Conservation (phyloP, 2,329 filamentous ascomycete species). For the Torrubiella hemipterigena region DNA sequence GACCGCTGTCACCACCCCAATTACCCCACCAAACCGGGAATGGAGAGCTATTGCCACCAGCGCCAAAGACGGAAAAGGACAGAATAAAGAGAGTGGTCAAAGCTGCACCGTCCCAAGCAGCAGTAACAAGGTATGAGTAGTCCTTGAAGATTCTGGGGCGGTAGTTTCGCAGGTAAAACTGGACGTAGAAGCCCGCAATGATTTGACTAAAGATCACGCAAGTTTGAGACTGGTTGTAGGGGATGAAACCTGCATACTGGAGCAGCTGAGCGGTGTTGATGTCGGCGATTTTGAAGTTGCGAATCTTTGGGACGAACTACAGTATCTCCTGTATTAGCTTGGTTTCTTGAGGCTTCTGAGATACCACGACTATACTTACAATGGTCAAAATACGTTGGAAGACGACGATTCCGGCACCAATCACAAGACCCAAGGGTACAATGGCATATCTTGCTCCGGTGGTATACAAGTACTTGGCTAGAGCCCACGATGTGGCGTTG, state of each 20-base stretch:
- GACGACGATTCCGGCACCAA: conserved; percentile 32
- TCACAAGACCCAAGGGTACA: conserved; percentile 35
- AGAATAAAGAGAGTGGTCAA: conserved; percentile 37
- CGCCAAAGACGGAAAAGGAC: conserved; percentile 44
- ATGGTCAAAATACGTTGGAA: conserved; percentile 29
- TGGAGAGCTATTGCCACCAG: conserved; percentile 26
- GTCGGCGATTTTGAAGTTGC: conserved; percentile 24
- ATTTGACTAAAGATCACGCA: conserved; percentile 37
- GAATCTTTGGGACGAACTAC: conserved; percentile 34
- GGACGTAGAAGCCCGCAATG: conserved; percentile 32
- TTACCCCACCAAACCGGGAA: conserved; percentile 46
- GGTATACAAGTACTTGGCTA: conserved; percentile 42
- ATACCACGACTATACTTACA: conserved; percentile 15
- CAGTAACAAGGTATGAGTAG: conserved; percentile 39
- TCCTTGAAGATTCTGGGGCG: conserved; percentile 38
- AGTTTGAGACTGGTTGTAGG: conserved; percentile 42
- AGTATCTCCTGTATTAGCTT: conserved; percentile 1
- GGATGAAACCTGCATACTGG: conserved; percentile 41
- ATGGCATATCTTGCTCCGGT: conserved; percentile 27
- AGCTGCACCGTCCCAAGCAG: conserved; percentile 39
- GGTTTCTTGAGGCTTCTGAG: too few species aligned
- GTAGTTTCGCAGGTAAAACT: conserved; percentile 41
- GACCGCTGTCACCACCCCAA: conserved; percentile 42
- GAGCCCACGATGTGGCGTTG: conserved; percentile 34
- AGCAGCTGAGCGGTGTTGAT: conserved; percentile 43